Evolutionary conservation across 768 basidiomycete genomes (phyloP).

Genomic region (Boletus fagicola): DNA sequence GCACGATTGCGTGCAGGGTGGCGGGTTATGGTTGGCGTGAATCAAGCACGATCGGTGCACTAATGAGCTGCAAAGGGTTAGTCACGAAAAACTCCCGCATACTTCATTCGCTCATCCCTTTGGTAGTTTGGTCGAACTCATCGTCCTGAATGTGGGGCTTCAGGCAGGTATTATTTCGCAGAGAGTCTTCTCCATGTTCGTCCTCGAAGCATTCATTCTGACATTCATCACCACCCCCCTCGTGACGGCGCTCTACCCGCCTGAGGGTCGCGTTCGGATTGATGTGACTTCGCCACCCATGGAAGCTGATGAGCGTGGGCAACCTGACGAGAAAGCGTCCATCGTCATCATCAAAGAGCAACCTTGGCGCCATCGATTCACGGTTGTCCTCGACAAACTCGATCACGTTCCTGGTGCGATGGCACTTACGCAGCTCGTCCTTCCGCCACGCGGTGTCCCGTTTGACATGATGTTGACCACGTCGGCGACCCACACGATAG

Average conservation of each 20-base stretch:
- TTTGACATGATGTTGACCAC: slow-evolving; percentile 9
- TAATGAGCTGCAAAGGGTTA: slow-evolving; percentile 96
- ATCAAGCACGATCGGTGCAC: slow-evolving; percentile 75
- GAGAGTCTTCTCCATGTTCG: slow-evolving; percentile 93
- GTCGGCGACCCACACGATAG: slow-evolving; percentile 2
- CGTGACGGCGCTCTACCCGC: slow-evolving; percentile 66
- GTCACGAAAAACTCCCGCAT: background rate
- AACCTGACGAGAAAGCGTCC: slow-evolving; percentile 4
- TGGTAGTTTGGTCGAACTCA: slow-evolving; percentile 82
- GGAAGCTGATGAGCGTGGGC: slow-evolving; percentile 36
- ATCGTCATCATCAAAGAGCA: slow-evolving; percentile 12
- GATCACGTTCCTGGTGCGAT: slow-evolving; percentile 90
- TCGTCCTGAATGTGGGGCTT: slow-evolving; percentile 93
- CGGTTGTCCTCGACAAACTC: slow-evolving; percentile 84
- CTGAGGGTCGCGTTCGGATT: slow-evolving; percentile 51
- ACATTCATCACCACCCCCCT: slow-evolving; percentile 87
- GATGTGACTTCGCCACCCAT: slow-evolving; percentile 9
- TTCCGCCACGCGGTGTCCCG: slow-evolving; percentile 31
- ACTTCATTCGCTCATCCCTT: background rate
- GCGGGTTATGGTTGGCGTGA: slow-evolving; percentile 81
- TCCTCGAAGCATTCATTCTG: slow-evolving; percentile 76
- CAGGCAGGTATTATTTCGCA: slow-evolving; percentile 71
- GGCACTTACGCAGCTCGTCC: slow-evolving; percentile 76
- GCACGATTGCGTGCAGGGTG: slow-evolving; percentile 63
- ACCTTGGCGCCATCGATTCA: slow-evolving; percentile 59